phyloP scores from a whole-genome alignment of 1,284 basidiomycete species.

The Cronartium quercuum region DNA sequence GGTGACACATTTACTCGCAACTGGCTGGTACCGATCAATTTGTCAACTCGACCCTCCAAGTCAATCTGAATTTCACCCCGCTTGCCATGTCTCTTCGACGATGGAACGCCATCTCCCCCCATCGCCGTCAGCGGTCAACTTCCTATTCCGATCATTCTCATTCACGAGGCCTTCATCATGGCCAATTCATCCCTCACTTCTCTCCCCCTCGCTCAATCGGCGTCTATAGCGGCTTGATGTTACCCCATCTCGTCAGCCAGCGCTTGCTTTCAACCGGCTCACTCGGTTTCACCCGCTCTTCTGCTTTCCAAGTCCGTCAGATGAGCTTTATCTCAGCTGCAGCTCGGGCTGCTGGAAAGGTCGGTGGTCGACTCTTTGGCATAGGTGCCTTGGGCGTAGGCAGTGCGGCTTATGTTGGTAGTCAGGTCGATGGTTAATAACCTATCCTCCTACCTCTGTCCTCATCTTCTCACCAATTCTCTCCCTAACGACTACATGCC shows the following conservation, averaged over 20 bases:
- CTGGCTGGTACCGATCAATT: no score
- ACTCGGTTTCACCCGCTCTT: background rate
- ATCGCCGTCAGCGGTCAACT: no score
- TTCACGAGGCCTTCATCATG: background rate
- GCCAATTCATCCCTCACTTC: background rate
- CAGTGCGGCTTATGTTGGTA: slow-evolving; percentile 28
- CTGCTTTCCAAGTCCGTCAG: background rate
- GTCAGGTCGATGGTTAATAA: slow-evolving; percentile 34
- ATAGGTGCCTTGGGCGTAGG: slow-evolving; percentile 22
- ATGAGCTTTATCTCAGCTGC: slow-evolving; percentile 27
- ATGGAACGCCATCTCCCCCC: no score
- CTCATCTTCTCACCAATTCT: background rate
- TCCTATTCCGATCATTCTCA: no score
- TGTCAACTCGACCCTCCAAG: no score
- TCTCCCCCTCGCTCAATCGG: slow-evolving; percentile 5
- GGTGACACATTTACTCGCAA: no score
- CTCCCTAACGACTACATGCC: background rate
- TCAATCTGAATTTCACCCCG: no score
- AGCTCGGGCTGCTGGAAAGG: slow-evolving; percentile 1
- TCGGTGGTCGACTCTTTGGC: slow-evolving; percentile 13
- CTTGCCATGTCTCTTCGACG: no score
- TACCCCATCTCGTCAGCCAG: background rate
- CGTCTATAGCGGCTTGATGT: background rate
- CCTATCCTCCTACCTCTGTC: background rate
- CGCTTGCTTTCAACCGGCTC: slow-evolving; percentile 15